phyloP scores from a whole-genome alignment of 2,329 filamentous ascomycete species.

The Trichoderma koningiopsis region DNA sequence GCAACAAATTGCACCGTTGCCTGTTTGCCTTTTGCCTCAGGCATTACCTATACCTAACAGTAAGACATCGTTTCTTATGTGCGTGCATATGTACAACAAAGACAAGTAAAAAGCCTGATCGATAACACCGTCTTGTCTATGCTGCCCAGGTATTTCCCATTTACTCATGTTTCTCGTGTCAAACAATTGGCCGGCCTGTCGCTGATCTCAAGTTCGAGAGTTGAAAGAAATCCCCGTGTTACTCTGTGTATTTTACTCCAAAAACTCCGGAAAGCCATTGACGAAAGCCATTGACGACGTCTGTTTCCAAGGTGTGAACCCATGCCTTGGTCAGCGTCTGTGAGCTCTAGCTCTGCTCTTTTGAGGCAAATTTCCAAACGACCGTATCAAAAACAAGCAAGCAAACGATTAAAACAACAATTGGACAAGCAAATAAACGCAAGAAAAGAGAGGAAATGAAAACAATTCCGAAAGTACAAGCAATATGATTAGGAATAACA shows the following conservation, averaged over 20 bases:
- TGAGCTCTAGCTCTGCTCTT: not conserved
- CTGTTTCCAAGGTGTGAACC: not conserved
- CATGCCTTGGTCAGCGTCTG: not conserved
- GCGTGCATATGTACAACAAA: constrained; percentile 18
- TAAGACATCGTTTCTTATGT: constrained; percentile 7
- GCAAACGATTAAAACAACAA: not conserved
- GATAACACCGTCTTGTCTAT: constrained; percentile 18
- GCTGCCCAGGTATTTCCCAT: constrained; percentile 11
- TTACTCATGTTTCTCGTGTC: constrained; percentile 19
- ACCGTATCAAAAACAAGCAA: not conserved
- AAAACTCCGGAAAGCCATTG: constrained; percentile 8
- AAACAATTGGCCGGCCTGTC: constrained; percentile 10
- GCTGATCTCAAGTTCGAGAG: constrained; percentile 13
- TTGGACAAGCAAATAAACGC: not conserved
- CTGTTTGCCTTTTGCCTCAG: not conserved
- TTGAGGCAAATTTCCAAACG: constrained; percentile 1
- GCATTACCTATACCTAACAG: not conserved
- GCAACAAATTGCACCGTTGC: constrained; percentile 7
- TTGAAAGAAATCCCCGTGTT: not conserved
- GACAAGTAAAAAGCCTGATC: constrained; percentile 4
- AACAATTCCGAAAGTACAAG: not conserved
- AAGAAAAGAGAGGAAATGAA: not conserved
- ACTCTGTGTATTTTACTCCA: constrained; percentile 11
- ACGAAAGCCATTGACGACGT: not conserved
- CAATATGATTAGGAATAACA: not conserved